Evolutionary conservation across 768 basidiomycete genomes (phyloP), one percentile per base, ranked within the genome.

Genomic region (Rhodotorula taiwanensis): DNA sequence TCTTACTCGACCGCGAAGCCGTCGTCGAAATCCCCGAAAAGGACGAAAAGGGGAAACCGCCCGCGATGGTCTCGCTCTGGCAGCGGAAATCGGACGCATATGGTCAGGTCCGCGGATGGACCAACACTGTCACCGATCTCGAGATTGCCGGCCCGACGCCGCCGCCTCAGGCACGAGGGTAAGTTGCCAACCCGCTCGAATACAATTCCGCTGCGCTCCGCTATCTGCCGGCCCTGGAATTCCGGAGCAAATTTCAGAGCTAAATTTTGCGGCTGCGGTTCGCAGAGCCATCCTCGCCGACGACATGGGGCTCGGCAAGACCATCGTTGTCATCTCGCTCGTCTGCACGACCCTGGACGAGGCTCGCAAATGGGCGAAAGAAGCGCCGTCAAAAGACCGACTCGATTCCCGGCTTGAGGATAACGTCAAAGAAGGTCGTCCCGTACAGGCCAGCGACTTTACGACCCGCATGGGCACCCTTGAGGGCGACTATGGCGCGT

Each of bases 301-400:
- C 77, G 95, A 99, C 80, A 93, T 97, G 78, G 94, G 94, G 70
- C 83, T 99, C 33, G 94, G 94, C 23, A 98, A 98, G 77, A 98
- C 94, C 0, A 91, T 98, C 55, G 89, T 91, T 34, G 89, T 93
- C 65, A 88, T 98, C 30, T 88, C 94, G 21, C 81, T 99, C 53
- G 86, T 99, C 54, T 92, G 90, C 16, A 83, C 87, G 33, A 98
- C 95, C 3, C 80, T 93, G 20, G 70, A 74, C 53, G 81, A 86
- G 0, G 88, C 95, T 16, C 79, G 76, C 27, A 76, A 76, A 41
- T 93, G 92, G 76, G 84, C 83, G 16, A 72, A 79, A 34, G 21
- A 33, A 5, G 16, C 45, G 15, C 50, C 60, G 13, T 84, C 86
- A 75, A 82, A 67, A 79, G 81, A 72, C 60, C 83, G 81, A 69